Evolutionary conservation across 2,329 filamentous ascomycete species (phyloP).

Genomic region (Diaporthe australafricana): DNA sequence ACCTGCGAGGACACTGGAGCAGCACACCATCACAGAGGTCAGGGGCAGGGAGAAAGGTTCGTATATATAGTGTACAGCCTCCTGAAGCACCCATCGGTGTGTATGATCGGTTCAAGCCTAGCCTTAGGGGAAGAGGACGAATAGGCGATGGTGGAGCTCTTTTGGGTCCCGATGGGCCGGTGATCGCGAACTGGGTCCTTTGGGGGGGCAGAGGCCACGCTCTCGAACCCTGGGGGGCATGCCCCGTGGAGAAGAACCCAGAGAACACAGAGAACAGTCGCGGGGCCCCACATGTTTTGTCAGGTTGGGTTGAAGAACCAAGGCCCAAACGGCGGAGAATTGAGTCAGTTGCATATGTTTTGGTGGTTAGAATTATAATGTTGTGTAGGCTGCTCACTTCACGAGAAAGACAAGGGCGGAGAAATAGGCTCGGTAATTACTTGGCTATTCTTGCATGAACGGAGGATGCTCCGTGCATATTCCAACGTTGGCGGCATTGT

Average conservation of each 20-base stretch:
- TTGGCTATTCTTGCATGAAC: background rate
- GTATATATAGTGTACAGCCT: slow-evolving; percentile 15
- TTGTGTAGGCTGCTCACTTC: background rate
- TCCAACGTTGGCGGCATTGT: background rate
- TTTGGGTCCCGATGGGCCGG: background rate
- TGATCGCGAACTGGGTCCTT: slow-evolving; percentile 1
- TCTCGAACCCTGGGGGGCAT: slow-evolving; percentile 7
- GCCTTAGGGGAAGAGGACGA: background rate
- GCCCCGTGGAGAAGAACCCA: slow-evolving; percentile 13
- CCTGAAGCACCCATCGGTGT: slow-evolving; percentile 10
- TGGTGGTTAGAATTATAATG: background rate
- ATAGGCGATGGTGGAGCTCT: background rate
- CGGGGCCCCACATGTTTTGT: slow-evolving; percentile 4
- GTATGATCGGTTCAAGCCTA: background rate
- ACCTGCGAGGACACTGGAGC: background rate
- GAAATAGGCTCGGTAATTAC: slow-evolving; percentile 9
- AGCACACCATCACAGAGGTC: background rate
- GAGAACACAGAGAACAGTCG: background rate
- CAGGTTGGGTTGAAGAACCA: background rate
- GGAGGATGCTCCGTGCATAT: background rate
- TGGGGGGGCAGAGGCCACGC: slow-evolving; percentile 9
- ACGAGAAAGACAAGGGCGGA: background rate
- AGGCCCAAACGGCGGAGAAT: background rate
- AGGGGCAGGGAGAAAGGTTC: background rate
- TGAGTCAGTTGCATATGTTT: slow-evolving; percentile 2